A percentile compares a stretch with the other conserved stretches of the same genome.
Evolutionary conservation across 306 rosid species (phyloP).

Genomic region (Luffa acutangula): DNA sequence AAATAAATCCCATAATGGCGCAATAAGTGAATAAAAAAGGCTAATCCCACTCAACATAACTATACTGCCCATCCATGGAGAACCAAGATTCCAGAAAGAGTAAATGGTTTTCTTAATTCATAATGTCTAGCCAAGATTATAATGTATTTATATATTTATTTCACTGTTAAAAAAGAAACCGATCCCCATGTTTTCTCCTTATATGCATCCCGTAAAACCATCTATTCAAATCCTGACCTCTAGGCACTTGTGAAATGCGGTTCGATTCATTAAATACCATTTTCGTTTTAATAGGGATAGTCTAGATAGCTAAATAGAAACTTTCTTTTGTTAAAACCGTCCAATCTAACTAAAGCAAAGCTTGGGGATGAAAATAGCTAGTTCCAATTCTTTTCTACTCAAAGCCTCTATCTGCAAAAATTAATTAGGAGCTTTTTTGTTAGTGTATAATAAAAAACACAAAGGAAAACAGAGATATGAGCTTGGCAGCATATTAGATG

Average conservation of each 20-base stretch:
- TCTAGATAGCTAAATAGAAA: not conserved
- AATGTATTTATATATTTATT: not conserved
- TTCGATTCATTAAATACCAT: not conserved
- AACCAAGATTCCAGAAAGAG: not conserved
- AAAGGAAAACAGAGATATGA: too few species aligned
- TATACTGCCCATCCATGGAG: not conserved
- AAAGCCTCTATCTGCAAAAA: not conserved
- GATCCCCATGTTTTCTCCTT: not conserved
- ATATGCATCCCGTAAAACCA: not conserved
- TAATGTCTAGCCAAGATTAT: not conserved
- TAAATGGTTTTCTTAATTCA: not conserved
- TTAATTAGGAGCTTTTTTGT: not conserved
- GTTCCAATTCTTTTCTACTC: not conserved
- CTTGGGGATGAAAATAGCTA: not conserved
- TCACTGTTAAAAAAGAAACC: not conserved
- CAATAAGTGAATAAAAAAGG: not conserved
- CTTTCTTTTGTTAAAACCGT: not conserved
- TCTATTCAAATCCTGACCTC: not conserved
- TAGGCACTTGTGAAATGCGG: not conserved
- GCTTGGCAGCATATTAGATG: not conserved
- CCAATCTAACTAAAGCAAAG: not conserved
- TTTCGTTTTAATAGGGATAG: not conserved
- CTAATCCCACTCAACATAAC: not conserved
- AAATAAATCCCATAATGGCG: not conserved
- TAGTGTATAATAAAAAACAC: too few species aligned